phyloP scores from a whole-genome alignment of 192 early-diverging fungal species.

The Mortierella alpina region DNA sequence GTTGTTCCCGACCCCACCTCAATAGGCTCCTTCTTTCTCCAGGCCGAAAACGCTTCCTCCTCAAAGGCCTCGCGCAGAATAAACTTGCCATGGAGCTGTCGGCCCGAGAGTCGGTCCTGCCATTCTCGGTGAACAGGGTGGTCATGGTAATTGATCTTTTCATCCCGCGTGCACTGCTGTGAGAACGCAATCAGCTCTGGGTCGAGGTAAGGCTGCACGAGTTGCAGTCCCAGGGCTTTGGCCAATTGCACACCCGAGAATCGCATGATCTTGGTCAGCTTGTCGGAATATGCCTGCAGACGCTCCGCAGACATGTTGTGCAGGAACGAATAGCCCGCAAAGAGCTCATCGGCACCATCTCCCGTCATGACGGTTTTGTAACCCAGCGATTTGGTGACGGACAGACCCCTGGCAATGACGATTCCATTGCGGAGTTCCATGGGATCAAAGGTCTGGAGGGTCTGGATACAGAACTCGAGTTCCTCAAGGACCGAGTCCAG shows the following conservation, averaged over 20 bases:
- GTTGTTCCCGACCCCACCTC: too few species aligned
- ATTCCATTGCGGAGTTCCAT: conserved; percentile 79
- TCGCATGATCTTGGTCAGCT: conserved; percentile 61
- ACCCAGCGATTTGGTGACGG: conserved; percentile 57
- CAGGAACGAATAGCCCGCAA: conserved; percentile 77
- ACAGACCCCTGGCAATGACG: conserved; percentile 65
- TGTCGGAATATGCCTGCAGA: conserved; percentile 60
- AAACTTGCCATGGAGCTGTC: too few species aligned
- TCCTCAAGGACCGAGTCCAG: conserved; percentile 53
- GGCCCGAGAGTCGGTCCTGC: too few species aligned
- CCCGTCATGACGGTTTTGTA: conserved; percentile 66
- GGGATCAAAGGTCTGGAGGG: conserved; percentile 73
- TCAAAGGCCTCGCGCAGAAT: too few species aligned
- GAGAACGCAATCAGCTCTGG: conserved; percentile 66
- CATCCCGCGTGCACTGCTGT: conserved; percentile 46
- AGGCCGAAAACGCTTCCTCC: too few species aligned
- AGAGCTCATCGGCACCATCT: conserved; percentile 78
- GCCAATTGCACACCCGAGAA: conserved; percentile 65
- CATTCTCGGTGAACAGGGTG: too few species aligned
- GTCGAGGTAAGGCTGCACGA: conserved; percentile 69
- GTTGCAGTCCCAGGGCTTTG: conserved; percentile 53
- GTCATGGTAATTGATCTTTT: conserved; percentile 56
- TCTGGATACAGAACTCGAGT: conserved; percentile 63
- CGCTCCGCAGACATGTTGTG: conserved; percentile 59
- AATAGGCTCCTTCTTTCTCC: too few species aligned